phyloP scores from a whole-genome alignment of 2,329 filamentous ascomycete genomes.

The Clarireedia sp. region DNA sequence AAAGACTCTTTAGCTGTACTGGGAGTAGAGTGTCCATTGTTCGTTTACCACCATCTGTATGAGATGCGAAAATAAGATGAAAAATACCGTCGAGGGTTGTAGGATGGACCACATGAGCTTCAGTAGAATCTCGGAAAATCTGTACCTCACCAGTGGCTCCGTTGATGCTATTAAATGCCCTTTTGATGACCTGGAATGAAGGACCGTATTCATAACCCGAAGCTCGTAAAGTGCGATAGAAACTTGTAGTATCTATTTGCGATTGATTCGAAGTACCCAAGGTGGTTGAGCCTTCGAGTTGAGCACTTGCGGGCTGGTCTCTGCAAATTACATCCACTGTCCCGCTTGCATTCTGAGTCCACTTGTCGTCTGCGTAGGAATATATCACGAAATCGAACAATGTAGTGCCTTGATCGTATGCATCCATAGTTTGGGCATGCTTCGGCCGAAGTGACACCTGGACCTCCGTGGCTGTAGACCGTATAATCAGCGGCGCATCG shows the following conservation, averaged over 20 bases:
- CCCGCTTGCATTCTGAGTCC: neutral
- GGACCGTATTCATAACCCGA: constrained; percentile 42
- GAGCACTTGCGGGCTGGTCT: neutral
- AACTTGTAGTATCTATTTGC: neutral
- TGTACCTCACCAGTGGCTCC: constrained; percentile 2
- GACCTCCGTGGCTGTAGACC: constrained; percentile 19
- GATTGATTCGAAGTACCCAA: no score
- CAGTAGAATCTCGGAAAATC: constrained; percentile 29
- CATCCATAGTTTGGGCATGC: neutral
- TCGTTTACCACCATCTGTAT: constrained; percentile 13
- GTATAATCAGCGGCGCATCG: constrained; percentile 37
- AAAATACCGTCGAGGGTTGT: constrained; percentile 45
- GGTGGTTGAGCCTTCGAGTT: no score
- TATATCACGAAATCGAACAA: neutral
- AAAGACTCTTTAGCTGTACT: neutral
- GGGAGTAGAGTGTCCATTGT: neutral
- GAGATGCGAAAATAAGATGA: constrained; percentile 5
- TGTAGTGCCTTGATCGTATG: neutral
- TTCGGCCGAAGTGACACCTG: constrained; percentile 14
- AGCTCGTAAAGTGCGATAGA: neutral
- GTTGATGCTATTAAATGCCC: neutral
- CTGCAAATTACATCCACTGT: neutral
- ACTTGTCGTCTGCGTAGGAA: neutral
- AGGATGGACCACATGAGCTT: constrained; percentile 46
- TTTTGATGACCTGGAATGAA: constrained; percentile 31